Base-by-base conservation (phyloP, 164 flowering plant genomes). In the Chimonanthus salicifolius region DNA sequence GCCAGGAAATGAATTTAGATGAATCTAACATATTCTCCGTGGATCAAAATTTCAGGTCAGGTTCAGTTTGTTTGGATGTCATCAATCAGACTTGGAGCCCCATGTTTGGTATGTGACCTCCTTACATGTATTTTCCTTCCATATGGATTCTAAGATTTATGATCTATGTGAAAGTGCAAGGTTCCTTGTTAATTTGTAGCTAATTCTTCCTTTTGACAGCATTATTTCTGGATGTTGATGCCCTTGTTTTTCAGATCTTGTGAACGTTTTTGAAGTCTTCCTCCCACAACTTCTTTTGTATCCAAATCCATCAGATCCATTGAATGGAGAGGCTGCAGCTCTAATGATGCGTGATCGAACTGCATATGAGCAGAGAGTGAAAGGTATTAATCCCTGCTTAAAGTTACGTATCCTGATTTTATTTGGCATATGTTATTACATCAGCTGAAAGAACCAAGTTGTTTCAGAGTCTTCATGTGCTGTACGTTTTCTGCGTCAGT, bases 41-140 rank as follows among this genome's bases (percentile, higher is more conserved):
- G 43, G 64, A 63, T 75, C 67, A 54, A 54, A 47, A 62, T 83
- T 85, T 81, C 91, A 94, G 98, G 94, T 94, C 98, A 47, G 98
- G 98, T 47, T 94, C 98, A 47, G 97, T 94, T 72, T 94, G 98
- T 76, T 84, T 94, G 75, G 98, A 94, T 84, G 98, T 94, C 63
- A 91, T 94, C 81, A 94, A 92, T 78, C 97, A 94, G 82, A 89
- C 97, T 3, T 94, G 98, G 98, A 94, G 97, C 81, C 98, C 98
- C 49, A 94, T 94, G 97, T 94, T 94, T 75, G 98, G 98, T 94
- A 87, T 80, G 49, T 7, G 4, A 70, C 18, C 54, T 21, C 13
- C 5, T 13, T 66, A 15, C 44, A 62, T 21, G 45, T 62, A 11
- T 66, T 45, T 18, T 67, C 51, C 50, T 50, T 47, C 6, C 11